Evolutionary conservation across 2,329 filamentous ascomycete species (phyloP).

Genomic region (Colletotrichum chlorophyti): DNA sequence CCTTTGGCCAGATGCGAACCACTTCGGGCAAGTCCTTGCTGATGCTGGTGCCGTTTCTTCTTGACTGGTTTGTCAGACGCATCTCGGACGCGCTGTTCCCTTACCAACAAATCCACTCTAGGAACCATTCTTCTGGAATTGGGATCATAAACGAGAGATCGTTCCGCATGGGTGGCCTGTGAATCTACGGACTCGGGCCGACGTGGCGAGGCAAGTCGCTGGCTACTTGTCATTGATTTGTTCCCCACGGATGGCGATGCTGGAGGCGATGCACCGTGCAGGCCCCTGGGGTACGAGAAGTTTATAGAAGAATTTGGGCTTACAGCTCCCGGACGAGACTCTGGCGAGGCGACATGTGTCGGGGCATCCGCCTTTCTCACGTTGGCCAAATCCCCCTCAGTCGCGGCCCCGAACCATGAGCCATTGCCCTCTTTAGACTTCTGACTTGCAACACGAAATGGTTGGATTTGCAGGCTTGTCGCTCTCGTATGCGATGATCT

Average conservation of each 20-base stretch:
- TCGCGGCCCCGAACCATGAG: slow-evolving; percentile 58
- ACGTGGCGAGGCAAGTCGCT: slow-evolving; percentile 33
- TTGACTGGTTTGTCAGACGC: slow-evolving; percentile 44
- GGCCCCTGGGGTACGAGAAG: slow-evolving; percentile 62
- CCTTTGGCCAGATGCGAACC: slow-evolving; percentile 58
- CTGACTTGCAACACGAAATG: slow-evolving; percentile 61
- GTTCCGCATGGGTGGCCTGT: slow-evolving; percentile 38
- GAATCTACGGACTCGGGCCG: slow-evolving; percentile 33
- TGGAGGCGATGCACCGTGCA: slow-evolving; percentile 49
- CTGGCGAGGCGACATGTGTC: slow-evolving; percentile 42
- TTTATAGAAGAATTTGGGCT: slow-evolving; percentile 61
- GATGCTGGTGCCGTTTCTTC: slow-evolving; percentile 47
- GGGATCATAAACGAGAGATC: slow-evolving; percentile 66
- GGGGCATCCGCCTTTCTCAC: slow-evolving; percentile 53
- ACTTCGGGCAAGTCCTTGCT: slow-evolving; percentile 42
- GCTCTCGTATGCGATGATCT: slow-evolving; percentile 40
- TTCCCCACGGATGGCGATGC: slow-evolving; percentile 35
- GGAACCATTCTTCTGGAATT: slow-evolving; percentile 70
- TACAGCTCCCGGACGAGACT: slow-evolving; percentile 49
- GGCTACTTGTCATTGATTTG: slow-evolving; percentile 30
- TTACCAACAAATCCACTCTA: slow-evolving; percentile 48
- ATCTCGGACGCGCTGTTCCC: slow-evolving; percentile 49
- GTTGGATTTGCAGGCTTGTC: slow-evolving; percentile 53
- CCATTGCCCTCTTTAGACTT: slow-evolving; percentile 49
- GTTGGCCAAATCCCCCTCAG: slow-evolving; percentile 49